A percentile compares a stretch with the other conserved stretches of the same genome.
These are phyloP conservation scores for Pilasporangium apinafurcum DNA, from an alignment of 352 stramenopile genomes.

Conservation along the genomic window DNA sequence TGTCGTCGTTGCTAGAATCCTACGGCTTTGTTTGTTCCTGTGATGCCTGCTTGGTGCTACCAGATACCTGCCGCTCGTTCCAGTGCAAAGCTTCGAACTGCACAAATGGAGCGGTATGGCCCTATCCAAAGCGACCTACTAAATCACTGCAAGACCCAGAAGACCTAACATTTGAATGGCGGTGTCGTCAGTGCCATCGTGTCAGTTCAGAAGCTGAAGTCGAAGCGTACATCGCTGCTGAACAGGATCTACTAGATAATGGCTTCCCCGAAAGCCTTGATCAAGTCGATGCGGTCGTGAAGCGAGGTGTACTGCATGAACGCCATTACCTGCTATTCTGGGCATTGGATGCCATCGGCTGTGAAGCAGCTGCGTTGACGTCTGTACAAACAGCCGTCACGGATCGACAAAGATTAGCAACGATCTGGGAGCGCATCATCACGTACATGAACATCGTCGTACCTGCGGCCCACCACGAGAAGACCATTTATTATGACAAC, in stretches of 20 bases:
- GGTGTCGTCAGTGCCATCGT: slow-evolving; percentile 39
- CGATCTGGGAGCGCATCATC: slow-evolving; percentile 67
- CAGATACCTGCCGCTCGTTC: slow-evolving; percentile 52
- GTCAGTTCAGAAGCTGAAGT: slow-evolving; percentile 21
- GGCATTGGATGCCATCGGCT: slow-evolving; percentile 65
- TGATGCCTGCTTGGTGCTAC: slow-evolving; percentile 34
- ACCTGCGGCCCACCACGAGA: slow-evolving; percentile 63
- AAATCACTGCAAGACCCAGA: slow-evolving; percentile 18
- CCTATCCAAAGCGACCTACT: slow-evolving; percentile 17
- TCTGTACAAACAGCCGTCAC: slow-evolving; percentile 24
- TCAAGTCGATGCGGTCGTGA: slow-evolving; percentile 43
- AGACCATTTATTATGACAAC: slow-evolving; percentile 85
- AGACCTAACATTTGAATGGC: slow-evolving; percentile 47
- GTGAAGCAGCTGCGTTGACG: slow-evolving; percentile 32
- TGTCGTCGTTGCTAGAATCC: slow-evolving; percentile 44
- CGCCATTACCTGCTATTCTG: slow-evolving; percentile 76
- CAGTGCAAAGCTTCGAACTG: slow-evolving; percentile 30
- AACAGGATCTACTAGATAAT: slow-evolving; percentile 49
- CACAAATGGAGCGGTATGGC: slow-evolving; percentile 34
- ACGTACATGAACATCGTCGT: slow-evolving; percentile 64
- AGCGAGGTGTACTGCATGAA: slow-evolving; percentile 41
- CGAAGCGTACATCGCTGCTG: slow-evolving; percentile 26
- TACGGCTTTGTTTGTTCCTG: slow-evolving; percentile 67
- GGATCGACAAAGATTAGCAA: slow-evolving; percentile 25
- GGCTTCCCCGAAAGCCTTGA: slow-evolving; percentile 57